Base-by-base conservation (phyloP, 2,329 filamentous ascomycete species). In the Venturia carpophila region DNA sequence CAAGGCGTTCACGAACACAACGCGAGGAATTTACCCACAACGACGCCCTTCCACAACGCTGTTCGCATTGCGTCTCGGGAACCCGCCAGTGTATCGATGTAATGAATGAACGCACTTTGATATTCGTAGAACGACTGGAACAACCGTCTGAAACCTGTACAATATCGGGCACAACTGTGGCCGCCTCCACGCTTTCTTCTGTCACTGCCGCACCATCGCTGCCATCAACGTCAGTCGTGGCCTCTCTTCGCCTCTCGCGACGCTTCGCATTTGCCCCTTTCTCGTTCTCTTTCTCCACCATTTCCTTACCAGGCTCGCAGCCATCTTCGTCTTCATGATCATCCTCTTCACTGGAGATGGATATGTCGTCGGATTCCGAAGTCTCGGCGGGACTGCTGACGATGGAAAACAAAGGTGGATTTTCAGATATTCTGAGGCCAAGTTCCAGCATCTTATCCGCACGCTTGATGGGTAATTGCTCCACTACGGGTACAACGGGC, bases 131-230 rank as follows among this genome's bases (percentile, higher is more conserved):
- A 49, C n/a, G 39, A 15, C 3, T 9, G 10, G 9, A 7, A 49
- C 21, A 0, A 24, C n/a, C 45, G 27, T n/a, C 19, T 34, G 19
- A 34, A 6, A 58, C 52, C 30, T 58, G 27, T 21, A 58, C 52
- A 11, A 58, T 37, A 58, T 58, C 52, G 5, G 52, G 69, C 63
- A 78, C 76, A 47, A 80, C 78, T 41, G 77, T 73, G 52, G 80
- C 78, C 41, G 77, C 73, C 67, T 79, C 79, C 19, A 84, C 78
- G 55, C 79, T 81, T 70, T 85, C 83, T 70, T 87, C 83, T 3
- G 80, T 80, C 34, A 87, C 71, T 1, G 83, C 83, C 5, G 86
- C 75, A 1, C 83, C 84, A 37, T 58, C 52, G 17, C 30, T 58
- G 19, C 79, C 77, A 4, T 77, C 75, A 1, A 84, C 79, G 19